phyloP scores from a whole-genome alignment of 495 filamentous ascomycete species.

The Pyronema omphalodes region DNA sequence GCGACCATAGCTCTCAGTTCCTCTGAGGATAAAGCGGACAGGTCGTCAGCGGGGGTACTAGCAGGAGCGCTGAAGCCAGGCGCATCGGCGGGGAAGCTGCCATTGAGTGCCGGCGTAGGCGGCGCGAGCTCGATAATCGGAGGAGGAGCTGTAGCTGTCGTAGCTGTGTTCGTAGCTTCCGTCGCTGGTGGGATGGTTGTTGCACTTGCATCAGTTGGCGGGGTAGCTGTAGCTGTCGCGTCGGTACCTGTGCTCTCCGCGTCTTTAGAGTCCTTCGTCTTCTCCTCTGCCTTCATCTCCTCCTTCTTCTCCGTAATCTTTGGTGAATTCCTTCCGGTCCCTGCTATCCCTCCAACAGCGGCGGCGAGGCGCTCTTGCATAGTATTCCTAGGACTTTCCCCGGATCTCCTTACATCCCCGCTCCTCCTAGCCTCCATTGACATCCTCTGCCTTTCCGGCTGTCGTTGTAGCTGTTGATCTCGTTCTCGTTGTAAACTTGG shows the following conservation, averaged over 20 bases:
- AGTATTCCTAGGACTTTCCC: conserved; percentile 19
- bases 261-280: neutral
- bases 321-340: conserved; percentile 4
- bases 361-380: conserved; percentile 71
- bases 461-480: conserved; percentile 9
- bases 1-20: conserved; percentile 21
- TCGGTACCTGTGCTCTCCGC: neutral
- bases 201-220: neutral
- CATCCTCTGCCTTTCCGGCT: neutral
- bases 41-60: neutral
- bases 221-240: neutral
- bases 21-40: conserved; percentile 1
- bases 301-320: neutral
- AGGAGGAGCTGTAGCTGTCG: neutral
- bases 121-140: neutral
- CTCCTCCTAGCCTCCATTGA: conserved; percentile 1
- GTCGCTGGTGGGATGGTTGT: neutral
- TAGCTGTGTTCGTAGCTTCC: neutral
- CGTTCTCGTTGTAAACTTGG: conserved; percentile 21
- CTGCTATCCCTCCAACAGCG: conserved; percentile 27
- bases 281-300: too few species aligned
- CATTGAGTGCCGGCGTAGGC: neutral
- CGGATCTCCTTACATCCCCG: neutral
- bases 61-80: neutral
- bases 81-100: neutral